phyloP scores from a whole-genome alignment of 768 basidiomycete genomes.

The Daedaleopsis nitida region DNA sequence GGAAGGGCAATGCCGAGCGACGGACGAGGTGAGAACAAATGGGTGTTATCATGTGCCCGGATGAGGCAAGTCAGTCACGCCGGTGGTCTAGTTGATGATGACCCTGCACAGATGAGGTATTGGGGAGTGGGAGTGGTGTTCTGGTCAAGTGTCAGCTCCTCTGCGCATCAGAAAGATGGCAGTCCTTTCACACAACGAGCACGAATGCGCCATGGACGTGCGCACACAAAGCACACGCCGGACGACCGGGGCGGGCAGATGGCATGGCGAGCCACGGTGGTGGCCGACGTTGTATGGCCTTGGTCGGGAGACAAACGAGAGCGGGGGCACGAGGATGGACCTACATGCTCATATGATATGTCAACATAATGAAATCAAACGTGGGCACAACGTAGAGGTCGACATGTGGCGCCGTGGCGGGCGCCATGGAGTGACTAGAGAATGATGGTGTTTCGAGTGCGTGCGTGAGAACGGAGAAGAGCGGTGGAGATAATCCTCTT shows the following conservation, averaged over 20 bases:
- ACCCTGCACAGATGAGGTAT: slow-evolving; percentile 23
- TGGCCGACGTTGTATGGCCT: background rate
- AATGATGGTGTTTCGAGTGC: slow-evolving; percentile 13
- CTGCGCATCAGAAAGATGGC: slow-evolving; percentile 14
- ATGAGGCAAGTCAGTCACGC: slow-evolving; percentile 14
- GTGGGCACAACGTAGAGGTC: slow-evolving; percentile 9
- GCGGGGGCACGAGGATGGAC: slow-evolving; percentile 15
- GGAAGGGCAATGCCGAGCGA: slow-evolving; percentile 18
- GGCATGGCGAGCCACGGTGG: background rate
- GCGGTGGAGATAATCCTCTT: slow-evolving; percentile 24
- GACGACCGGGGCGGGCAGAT: slow-evolving; percentile 3
- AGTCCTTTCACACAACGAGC: slow-evolving; percentile 10
- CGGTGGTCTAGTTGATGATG: slow-evolving; percentile 16
- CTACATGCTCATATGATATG: slow-evolving; percentile 20
- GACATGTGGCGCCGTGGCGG: slow-evolving; percentile 17
- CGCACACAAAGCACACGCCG: slow-evolving; percentile 11
- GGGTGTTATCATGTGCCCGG: slow-evolving; percentile 8
- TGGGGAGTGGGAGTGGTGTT: slow-evolving; percentile 14
- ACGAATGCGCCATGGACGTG: slow-evolving; percentile 10
- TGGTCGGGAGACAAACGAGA: slow-evolving; percentile 9
- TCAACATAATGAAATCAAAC: slow-evolving; percentile 24
- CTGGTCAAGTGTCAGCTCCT: slow-evolving; percentile 12
- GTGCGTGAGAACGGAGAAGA: slow-evolving; percentile 13
- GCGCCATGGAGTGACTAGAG: slow-evolving; percentile 8
- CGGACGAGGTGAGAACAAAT: slow-evolving; percentile 5